Evolutionary conservation across 2,329 filamentous ascomycete species (phyloP), one percentile per base, ranked within the genome.

Genomic region (Sclerotinia borealis): DNA sequence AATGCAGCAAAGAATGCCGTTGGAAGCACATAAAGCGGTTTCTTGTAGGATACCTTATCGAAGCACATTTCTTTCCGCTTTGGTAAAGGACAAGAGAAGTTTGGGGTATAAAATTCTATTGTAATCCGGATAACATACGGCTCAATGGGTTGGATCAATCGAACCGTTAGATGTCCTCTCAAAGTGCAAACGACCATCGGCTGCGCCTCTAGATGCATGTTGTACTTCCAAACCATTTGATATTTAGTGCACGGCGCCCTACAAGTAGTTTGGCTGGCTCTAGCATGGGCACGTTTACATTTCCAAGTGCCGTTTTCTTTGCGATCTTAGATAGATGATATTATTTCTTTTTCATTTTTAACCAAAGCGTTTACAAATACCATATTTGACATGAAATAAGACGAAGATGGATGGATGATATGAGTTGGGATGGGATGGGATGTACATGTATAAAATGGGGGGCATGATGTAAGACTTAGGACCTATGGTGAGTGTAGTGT

Each of bases 1-100:
- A 68, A 68, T n/a, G 69, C 69, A 17, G 70, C 71, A 3, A 73
- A 73, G 66, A 70, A 66, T 45, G 67, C 69, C 4, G 68, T 72
- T 10, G 66, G 67, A n/a, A 67, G 60, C 41, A 59, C 64, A 29
- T 68, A 64, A 61, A 36, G 6, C 34, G 19, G 56, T 41, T 43
- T 31, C 11, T 25, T 56, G 29, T 27, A n/a, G 4, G 41, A 36
- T 37, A 39, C 22, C 22, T 47, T 48, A 31, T 22, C 39, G 29
- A 47, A 43, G 49, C 49, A 62, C 27, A 34, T n/a, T 62, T 61
- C 37, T 47, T 56, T 61, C 17, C n/a, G 60, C 50, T 56, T 62
- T 41, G 50, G 50, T 48, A 39, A 48, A 22, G 49, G 31, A 43
- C n/a, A 29, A 37, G 43, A 39, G 41, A 45, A 48, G 60, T 49